A percentile compares a stretch with the other conserved stretches of the same genome.
Evolutionary conservation across 2,329 filamentous ascomycete species (phyloP).

Genomic region (Diaporthe velutina): DNA sequence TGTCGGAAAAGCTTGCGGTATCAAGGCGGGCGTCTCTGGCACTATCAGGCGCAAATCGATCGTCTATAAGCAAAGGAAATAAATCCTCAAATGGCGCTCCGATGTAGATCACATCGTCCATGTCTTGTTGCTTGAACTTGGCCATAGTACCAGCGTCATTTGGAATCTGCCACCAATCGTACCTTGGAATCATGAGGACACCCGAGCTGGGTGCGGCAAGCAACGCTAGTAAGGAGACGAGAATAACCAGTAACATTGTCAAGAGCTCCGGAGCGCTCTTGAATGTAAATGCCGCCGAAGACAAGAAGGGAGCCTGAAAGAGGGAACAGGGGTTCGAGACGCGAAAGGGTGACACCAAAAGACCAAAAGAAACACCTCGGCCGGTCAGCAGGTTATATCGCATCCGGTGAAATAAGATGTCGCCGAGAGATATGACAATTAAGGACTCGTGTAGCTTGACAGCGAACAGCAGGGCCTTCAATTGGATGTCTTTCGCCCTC

Average conservation of each 20-base stretch:
- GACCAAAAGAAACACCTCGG: background rate
- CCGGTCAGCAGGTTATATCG: background rate
- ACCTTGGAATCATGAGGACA: background rate
- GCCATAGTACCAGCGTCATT: background rate
- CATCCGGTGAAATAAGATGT: constrained; percentile 1
- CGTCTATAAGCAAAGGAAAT: background rate
- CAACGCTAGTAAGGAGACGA: background rate
- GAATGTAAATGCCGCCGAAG: background rate
- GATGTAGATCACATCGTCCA: background rate
- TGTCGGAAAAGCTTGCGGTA: background rate
- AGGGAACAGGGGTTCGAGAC: background rate
- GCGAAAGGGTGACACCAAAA: background rate
- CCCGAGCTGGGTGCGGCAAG: background rate
- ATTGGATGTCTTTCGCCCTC: background rate
- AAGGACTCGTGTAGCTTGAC: background rate
- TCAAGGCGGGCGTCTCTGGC: background rate
- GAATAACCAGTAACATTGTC: background rate
- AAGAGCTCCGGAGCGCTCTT: background rate
- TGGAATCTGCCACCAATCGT: background rate
- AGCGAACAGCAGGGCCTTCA: background rate
- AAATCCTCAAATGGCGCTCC: background rate
- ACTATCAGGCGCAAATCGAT: background rate
- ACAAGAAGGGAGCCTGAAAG: background rate
- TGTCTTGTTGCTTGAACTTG: background rate
- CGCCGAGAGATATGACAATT: background rate